Evolutionary conservation across 2,329 filamentous ascomycete genomes (phyloP), one percentile per base, ranked within the genome.

Genomic region (Emergomyces pasteurianus): DNA sequence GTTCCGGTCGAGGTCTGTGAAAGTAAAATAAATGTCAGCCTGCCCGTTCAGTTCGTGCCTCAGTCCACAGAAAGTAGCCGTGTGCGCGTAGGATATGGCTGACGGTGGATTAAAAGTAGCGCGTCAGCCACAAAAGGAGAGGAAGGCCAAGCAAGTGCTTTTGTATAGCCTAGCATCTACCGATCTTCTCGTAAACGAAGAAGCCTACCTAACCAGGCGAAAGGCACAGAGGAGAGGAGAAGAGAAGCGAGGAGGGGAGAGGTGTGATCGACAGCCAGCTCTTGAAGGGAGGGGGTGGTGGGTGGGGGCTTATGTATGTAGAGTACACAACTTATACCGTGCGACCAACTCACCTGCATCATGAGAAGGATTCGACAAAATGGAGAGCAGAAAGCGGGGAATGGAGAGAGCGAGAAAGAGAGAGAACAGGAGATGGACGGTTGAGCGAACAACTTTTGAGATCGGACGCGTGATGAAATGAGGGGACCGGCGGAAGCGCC

Each of bases 151-250:
- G 3, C 40, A 10, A 28, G n/a, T 36, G n/a, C 53, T 21, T 18
- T 28, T 26, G 26, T 26, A 36, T 38, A 10, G 26, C 16, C 58
- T 18, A 54, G 46, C 31, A 21, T 43, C 47, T 47, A 31, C 26
- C 18, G 71, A 74, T 40, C 75, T 43, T 36, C 53, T 56, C 90
- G 86, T 83, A 92, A 81, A 66, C 83, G 79, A 68, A 90, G 69
- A 89, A 87, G 50, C 81, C 87, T 60, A 88, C 92, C 71, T 90
- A 89, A 6, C 23, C 23, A 66, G 86, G 86, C 61, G 79, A 82
- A 2, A 2, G 50, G 9, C 28, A 36, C 18, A 5, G 31, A 36
- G 8, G 28, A 31, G 18, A 1, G 18, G 36, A 1, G 16, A 18
- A 34, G 5, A 18, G 16, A 31, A 53, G 47, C 2, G 47, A n/a